Evolutionary conservation across 257 asterid genomes (phyloP), one percentile per base, ranked within the genome.

Genomic region (Solanum habrochaites): DNA sequence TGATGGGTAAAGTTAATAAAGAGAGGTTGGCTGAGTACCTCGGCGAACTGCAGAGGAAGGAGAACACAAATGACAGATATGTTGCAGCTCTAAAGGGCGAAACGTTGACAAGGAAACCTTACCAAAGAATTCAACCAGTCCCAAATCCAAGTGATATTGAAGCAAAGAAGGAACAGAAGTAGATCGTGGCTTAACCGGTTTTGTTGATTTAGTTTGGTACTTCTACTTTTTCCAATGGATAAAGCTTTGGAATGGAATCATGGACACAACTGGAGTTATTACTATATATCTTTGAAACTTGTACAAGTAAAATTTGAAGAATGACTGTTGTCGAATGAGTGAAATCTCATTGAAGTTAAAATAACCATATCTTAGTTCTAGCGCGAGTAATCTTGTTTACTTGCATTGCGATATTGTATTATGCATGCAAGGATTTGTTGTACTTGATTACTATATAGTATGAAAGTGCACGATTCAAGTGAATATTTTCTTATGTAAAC

Each of bases 1-100:
- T 94, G 97, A 97, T 97, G 98, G 96, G 98, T 67, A 94, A 90
- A 89, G 98, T 93, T 89, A 97, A 97, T 86, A 95, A 90, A 90
- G 99, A 97, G 90, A 90, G 98, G 89, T 91, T 97, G 31, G 98
- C 94, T 0, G 99, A 97, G 89, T 97, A 37, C 92, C 96, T 97
- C 1, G 96, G 91, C 6, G 99, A 97, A 90, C 88, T 97, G 90
- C 93, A 94, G 93, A 92, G 98, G 90, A 97, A 95, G 78, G 98
- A 97, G 91, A 85, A 97, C 72, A 97, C 99, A 23, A 94, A 95
- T 88, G 99, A 97, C 89, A 93, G 98, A 87, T 96, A 96, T 62
- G 94, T 93, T 82, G 98, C 99, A 90, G 99, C 99, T 64, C 88
- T 96, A 81, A 95, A 75, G 89, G 99, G 99, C 43, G 98, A 96